Conservation (phyloP, 345 rosid species). For the Cardamine occulta region DNA sequence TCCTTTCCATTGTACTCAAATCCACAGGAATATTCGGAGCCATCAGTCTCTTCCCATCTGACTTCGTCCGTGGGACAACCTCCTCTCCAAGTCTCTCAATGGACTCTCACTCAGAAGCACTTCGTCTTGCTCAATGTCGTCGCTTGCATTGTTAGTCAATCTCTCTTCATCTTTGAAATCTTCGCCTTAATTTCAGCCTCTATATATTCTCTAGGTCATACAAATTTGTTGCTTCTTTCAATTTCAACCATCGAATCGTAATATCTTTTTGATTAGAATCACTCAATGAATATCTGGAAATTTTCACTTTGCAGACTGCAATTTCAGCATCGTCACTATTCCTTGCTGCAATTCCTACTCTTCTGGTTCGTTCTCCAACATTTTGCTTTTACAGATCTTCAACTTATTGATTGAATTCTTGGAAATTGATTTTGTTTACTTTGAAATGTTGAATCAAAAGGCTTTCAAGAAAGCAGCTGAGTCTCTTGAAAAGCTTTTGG, state of each 20-base stretch:
- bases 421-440: neutral
- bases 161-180: neutral
- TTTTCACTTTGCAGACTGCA: slow-evolving; percentile 58
- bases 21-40: slow-evolving; percentile 35
- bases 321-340: slow-evolving; percentile 84
- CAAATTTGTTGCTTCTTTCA: neutral
- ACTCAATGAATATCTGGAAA: slow-evolving; percentile 2
- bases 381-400: neutral
- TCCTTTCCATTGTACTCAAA: slow-evolving; percentile 24
- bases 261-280: neutral
- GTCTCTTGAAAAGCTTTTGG: slow-evolving; percentile 82
- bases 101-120: slow-evolving; percentile 72
- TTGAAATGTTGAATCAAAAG: slow-evolving; percentile 41
- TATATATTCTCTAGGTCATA: slow-evolving; percentile 1
- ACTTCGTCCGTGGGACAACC: slow-evolving; percentile 65
- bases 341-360: slow-evolving; percentile 84
- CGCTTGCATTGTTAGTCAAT: slow-evolving; percentile 64
- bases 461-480: slow-evolving; percentile 90
- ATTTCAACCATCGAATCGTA: neutral
- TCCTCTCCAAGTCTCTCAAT: slow-evolving; percentile 56
- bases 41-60: slow-evolving; percentile 47
- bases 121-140: slow-evolving; percentile 60
- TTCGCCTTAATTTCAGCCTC: neutral
- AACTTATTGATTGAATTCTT: neutral
- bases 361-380: slow-evolving; percentile 56